Evolutionary conservation across 2,329 filamentous ascomycete species (phyloP).

Genomic region (Lachnellula hyalina): DNA sequence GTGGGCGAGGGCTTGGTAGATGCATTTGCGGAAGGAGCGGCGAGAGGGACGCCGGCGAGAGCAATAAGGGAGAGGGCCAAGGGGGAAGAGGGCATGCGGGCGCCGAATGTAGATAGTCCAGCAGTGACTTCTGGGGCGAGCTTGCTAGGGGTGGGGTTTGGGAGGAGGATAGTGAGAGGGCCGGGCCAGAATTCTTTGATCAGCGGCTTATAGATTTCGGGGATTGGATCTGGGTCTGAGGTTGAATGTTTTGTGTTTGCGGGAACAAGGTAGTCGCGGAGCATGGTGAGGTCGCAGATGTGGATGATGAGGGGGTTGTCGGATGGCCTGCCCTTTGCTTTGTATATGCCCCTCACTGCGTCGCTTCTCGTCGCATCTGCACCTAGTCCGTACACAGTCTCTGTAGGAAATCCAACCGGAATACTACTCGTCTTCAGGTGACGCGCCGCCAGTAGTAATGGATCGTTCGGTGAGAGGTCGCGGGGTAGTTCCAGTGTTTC

Average conservation of each 20-base stretch:
- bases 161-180: constrained; percentile 84
- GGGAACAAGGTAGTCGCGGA: constrained; percentile 20
- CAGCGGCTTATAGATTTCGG: constrained; percentile 59
- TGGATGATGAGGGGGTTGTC: constrained; percentile 97
- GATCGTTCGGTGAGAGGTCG: constrained; percentile 7
- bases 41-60: constrained; percentile 70
- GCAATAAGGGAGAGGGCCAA: constrained; percentile 87
- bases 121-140: constrained; percentile 92
- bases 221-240: constrained; percentile 29
- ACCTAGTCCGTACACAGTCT: constrained; percentile 96
- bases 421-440: constrained; percentile 26
- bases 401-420: constrained; percentile 92
- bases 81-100: constrained; percentile 77
- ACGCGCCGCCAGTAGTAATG: constrained; percentile 26
- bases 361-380: constrained; percentile 84
- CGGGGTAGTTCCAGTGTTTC: constrained; percentile 26
- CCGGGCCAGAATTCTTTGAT: constrained; percentile 90
- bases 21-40: constrained; percentile 90
- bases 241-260: constrained; percentile 8
- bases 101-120: constrained; percentile 77
- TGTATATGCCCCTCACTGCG: constrained; percentile 87
- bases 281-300: constrained; percentile 61
- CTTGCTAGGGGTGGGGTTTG: constrained; percentile 61
- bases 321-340: constrained; percentile 80
- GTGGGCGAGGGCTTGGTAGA: constrained; percentile 92